Evolutionary conservation across 345 rosid species (phyloP).

Genomic region (Boechera retrofracta): DNA sequence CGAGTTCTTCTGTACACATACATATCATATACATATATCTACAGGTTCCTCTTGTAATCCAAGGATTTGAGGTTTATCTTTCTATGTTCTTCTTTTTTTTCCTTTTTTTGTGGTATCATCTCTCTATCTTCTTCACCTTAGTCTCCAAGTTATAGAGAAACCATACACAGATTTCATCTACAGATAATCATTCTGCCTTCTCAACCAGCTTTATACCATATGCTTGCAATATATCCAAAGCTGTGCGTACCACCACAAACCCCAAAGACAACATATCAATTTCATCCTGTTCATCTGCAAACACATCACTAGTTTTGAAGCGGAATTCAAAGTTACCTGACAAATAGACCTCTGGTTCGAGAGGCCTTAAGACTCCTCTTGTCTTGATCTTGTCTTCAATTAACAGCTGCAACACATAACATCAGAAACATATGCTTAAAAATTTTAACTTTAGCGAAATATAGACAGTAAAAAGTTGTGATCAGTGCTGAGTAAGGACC

Average conservation of each 20-base stretch:
- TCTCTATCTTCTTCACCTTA: conserved; percentile 20
- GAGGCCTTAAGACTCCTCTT: conserved; percentile 83
- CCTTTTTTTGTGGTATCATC: not conserved
- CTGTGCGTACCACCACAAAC: conserved; percentile 58
- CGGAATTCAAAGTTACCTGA: conserved; percentile 59
- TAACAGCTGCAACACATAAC: conserved; percentile 60
- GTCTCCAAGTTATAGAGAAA: conserved; percentile 17
- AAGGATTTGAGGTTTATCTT: not conserved
- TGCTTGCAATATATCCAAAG: conserved; percentile 76
- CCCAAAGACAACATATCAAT: conserved; percentile 21
- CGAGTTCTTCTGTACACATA: conserved; percentile 13
- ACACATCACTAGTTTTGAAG: conserved; percentile 18
- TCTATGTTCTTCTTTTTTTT: not conserved
- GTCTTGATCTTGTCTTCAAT: conserved; percentile 77
- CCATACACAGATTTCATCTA: not conserved
- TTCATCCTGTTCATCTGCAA: not conserved
- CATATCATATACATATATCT: not conserved
- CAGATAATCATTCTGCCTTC: conserved; percentile 52
- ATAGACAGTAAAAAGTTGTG: not conserved
- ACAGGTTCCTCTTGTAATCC: conserved; percentile 4
- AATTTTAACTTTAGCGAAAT: not conserved
- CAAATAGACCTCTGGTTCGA: conserved; percentile 79
- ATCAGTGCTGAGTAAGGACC: conserved; percentile 48
- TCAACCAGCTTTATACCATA: conserved; percentile 75
- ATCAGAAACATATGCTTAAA: conserved; percentile 5